A percentile compares a stretch with the other conserved stretches of the same genome.
Conservation (phyloP, 257 asterid genomes). For the Solanum appendiculatum region DNA sequence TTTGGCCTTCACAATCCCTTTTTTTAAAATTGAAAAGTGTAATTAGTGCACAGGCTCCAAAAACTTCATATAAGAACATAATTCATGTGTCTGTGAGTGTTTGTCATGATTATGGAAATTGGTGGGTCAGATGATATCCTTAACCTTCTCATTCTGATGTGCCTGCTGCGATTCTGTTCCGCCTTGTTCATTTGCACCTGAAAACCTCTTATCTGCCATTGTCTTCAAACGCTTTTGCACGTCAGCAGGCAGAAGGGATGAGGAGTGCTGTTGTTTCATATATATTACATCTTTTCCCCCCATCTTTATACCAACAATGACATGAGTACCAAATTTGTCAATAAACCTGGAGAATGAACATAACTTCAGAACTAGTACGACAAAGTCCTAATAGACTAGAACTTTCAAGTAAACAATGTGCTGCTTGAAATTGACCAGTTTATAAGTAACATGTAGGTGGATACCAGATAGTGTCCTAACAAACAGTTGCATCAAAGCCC, state of each 20-base stretch:
- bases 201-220: constrained; percentile 83
- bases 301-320: constrained; percentile 92
- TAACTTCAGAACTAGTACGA: neutral
- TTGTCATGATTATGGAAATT: neutral
- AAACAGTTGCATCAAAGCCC: neutral
- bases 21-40: neutral
- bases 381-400: neutral
- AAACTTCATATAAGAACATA: neutral
- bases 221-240: constrained; percentile 70
- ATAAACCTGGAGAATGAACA: constrained; percentile 57
- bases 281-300: constrained; percentile 94
- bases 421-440: neutral
- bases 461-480: neutral
- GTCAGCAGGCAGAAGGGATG: constrained; percentile 77
- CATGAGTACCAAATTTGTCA: constrained; percentile 85
- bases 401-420: neutral
- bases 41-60: neutral
- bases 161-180: constrained; percentile 32
- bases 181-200: constrained; percentile 45
- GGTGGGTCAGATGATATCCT: neutral
- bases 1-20: neutral
- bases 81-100: neutral
- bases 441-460: neutral
- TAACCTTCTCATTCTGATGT: constrained; percentile 52
- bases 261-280: constrained; percentile 90